phyloP scores from a whole-genome alignment of 345 rosid species.

The Eutrema yunnanense region DNA sequence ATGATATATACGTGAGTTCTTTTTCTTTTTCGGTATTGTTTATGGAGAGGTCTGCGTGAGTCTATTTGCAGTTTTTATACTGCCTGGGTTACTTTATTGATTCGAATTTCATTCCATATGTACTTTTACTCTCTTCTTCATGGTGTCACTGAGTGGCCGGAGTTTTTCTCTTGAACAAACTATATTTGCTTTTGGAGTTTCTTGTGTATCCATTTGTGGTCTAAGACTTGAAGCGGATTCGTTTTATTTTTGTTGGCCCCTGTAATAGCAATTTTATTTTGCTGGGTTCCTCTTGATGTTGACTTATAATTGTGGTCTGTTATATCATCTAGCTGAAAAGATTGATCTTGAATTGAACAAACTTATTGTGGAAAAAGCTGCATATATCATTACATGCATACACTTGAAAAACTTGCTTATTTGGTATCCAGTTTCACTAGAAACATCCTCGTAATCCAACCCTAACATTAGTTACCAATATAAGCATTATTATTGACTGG shows the following conservation, averaged over 20 bases:
- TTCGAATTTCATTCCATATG: background rate
- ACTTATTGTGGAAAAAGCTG: background rate
- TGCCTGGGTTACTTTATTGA: background rate
- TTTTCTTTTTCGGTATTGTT: background rate
- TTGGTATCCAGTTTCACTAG: background rate
- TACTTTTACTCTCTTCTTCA: background rate
- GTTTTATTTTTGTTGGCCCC: background rate
- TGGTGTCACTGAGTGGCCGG: background rate
- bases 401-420: background rate
- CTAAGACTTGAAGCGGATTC: background rate
- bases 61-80: background rate
- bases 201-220: background rate
- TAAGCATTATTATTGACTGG: background rate
- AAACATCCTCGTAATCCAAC: background rate
- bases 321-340: background rate
- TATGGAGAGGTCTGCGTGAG: background rate
- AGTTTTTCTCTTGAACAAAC: background rate
- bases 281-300: constrained; percentile 3
- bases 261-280: background rate
- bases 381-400: background rate
- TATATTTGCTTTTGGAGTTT: background rate
- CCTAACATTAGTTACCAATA: background rate
- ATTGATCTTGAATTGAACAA: background rate
- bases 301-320: background rate
- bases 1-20: constrained; percentile 87